Percentiles rank a stretch among this genome's conserved stretches.
These are phyloP conservation scores for Rhododendron ovatum DNA, from an alignment of 148 eudicot species.

Conservation along the genomic window DNA sequence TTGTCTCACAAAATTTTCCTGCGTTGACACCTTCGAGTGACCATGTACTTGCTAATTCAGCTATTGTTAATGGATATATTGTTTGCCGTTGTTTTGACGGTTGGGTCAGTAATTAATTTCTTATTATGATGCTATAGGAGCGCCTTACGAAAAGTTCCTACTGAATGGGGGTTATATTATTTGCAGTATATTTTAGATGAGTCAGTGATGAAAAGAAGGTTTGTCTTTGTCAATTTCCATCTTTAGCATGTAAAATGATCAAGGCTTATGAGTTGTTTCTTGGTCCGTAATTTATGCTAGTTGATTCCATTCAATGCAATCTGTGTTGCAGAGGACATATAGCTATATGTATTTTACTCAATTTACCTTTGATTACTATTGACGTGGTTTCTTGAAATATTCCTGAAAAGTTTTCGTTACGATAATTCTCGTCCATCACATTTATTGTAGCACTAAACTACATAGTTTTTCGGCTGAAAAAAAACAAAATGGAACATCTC, in stretches of 20 bases:
- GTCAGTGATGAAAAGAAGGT: not conserved
- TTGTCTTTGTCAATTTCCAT: not conserved
- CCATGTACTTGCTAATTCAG: not conserved
- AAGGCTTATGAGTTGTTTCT: not conserved
- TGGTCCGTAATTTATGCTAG: not conserved
- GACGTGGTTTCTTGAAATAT: not conserved
- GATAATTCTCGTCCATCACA: not conserved
- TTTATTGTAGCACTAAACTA: not conserved
- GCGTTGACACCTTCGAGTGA: not conserved
- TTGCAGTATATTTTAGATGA: not conserved
- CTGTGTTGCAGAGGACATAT: not conserved
- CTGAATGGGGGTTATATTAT: not conserved
- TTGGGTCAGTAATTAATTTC: not conserved
- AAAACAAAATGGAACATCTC: not conserved
- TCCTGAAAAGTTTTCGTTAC: not conserved
- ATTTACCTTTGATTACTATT: not conserved
- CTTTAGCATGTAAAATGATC: not conserved
- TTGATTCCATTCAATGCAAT: not conserved
- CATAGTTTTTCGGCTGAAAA: not conserved
- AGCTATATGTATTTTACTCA: not conserved
- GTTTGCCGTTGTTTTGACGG: not conserved
- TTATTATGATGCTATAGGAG: not conserved
- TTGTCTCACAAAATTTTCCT: not conserved
- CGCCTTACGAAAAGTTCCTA: not conserved
- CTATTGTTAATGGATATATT: not conserved